These are phyloP conservation scores for Alisma plantagoaquatica DNA, from an alignment of 106 monocot species.

Conservation along the genomic window DNA sequence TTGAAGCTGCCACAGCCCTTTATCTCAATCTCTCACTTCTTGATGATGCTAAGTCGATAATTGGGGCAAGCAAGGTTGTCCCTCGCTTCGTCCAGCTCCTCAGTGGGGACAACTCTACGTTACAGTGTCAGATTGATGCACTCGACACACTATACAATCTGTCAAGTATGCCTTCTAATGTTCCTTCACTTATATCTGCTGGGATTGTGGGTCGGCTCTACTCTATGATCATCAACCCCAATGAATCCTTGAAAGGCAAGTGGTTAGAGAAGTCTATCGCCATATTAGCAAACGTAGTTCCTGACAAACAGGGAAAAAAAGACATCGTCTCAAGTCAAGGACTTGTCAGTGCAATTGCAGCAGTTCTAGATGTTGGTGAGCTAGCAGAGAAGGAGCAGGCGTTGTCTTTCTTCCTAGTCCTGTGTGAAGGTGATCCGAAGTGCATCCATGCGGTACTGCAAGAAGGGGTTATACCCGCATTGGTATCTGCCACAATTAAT, in stretches of 20 bases:
- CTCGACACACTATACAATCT: conserved; percentile 69
- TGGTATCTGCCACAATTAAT: conserved; percentile 49
- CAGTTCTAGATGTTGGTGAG: conserved; percentile 42
- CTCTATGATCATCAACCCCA: conserved; percentile 14
- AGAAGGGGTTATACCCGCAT: conserved; percentile 75
- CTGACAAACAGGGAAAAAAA: conserved; percentile 20
- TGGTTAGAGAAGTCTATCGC: conserved; percentile 67
- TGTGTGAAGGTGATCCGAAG: conserved; percentile 43
- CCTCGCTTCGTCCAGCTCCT: conserved; percentile 40
- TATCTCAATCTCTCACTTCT: conserved; percentile 76
- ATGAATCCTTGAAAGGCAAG: no score
- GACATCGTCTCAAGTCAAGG: conserved; percentile 31
- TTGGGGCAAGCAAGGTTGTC: conserved; percentile 43
- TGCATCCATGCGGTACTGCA: conserved; percentile 70
- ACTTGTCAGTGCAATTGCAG: conserved; percentile 34
- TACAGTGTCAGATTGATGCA: conserved; percentile 54
- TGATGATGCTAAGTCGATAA: conserved; percentile 52
- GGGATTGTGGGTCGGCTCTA: conserved; percentile 32
- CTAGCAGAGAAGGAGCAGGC: conserved; percentile 55
- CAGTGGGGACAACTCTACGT: conserved; percentile 6
- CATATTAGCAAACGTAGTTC: conserved; percentile 39
- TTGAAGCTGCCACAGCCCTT: conserved; percentile 59
- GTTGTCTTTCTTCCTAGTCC: conserved; percentile 37
- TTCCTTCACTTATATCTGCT: conserved; percentile 30
- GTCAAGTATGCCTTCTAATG: conserved; percentile 43